Base-by-base conservation (phyloP, 2,329 filamentous ascomycete genomes). In the Didymella exigua region DNA sequence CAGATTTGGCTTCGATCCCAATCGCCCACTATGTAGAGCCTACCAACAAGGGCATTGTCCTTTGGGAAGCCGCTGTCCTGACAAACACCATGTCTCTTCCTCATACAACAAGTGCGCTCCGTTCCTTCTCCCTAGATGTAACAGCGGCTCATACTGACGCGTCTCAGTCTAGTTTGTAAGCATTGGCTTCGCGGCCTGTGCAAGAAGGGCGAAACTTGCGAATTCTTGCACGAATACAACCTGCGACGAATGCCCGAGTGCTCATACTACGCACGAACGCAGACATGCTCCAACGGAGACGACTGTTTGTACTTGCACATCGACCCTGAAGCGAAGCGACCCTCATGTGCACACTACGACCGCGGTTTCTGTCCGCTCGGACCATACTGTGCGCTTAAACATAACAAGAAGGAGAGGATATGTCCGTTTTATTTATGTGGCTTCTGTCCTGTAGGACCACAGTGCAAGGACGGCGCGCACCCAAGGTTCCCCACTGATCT, bases 171-270 rank as follows among this genome's bases (percentile, higher is more conserved):
- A 14, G 93, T 99, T 58, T 99, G 95, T 86, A 99, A 99, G 80
- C 95, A 98, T 82, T 98, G 95, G 88, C 87, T 98, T 70, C 90
- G 96, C 62, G 93, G 93, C 0, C 86, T 99, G 18, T 99, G 95
- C 82, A 99, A 99, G 75, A 98, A 98, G 78, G 95, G 93, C 68
- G 89, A 97, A 72, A 86, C 87, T 65, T 99, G 95, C 86, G 95
- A 99, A 80, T 99, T 98, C 70, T 82, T 98, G 43, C 95, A 99
- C 82, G 95, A 98, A 78, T 99, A 97, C 81, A 98, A 99, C 78
- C 84, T 99, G 65, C 88, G 95, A 61, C 93, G 95, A 76, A 98
- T 98, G 91, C 93, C 95, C 60, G 95, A 98, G 79, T 99, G 95
- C 79, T 96, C 96, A 71, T 96, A 96, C 77, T 98, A 93, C 78